Evolutionary conservation across 495 filamentous ascomycete species (phyloP).

Genomic region (Penicillium atrosanguineum): DNA sequence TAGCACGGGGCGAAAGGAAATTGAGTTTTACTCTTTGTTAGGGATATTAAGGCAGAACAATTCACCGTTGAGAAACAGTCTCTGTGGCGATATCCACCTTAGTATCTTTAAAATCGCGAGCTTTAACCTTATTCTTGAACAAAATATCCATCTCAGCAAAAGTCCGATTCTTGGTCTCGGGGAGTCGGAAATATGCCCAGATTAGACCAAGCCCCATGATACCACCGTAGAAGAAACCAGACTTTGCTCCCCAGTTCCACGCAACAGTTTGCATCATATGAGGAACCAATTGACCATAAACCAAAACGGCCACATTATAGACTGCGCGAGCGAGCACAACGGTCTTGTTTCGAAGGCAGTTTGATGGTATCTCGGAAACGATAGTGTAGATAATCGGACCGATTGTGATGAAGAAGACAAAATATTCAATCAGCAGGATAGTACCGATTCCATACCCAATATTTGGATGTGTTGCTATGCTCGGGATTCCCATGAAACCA

Average conservation of each 20-base stretch:
- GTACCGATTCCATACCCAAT: conserved; percentile 34
- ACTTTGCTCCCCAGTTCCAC: conserved; percentile 66
- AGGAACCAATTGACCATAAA: conserved; percentile 59
- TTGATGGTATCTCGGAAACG: conserved; percentile 64
- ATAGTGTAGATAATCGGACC: conserved; percentile 71
- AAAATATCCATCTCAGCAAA: conserved; percentile 53
- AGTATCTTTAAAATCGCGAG: conserved; percentile 7
- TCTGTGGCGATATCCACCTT: conserved; percentile 10
- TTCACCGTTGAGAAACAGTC: conserved; percentile 3
- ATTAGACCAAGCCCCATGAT: conserved; percentile 61
- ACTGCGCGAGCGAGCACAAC: conserved; percentile 59
- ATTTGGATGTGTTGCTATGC: conserved; percentile 36
- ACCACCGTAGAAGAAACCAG: conserved; percentile 66
- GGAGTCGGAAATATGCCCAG: conserved; percentile 64
- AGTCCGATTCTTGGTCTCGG: conserved; percentile 60
- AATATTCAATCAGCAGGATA: conserved; percentile 61
- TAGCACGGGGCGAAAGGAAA: too few species aligned
- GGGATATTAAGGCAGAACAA: background rate
- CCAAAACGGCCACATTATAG: conserved; percentile 62
- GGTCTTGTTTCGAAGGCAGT: conserved; percentile 65
- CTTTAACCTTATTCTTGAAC: conserved; percentile 31
- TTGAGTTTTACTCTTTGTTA: background rate
- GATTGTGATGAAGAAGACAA: conserved; percentile 64
- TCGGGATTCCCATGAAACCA: conserved; percentile 57
- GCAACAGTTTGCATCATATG: conserved; percentile 62